Base-by-base conservation (phyloP, 106 monocot species). In the Allium sativum region DNA sequence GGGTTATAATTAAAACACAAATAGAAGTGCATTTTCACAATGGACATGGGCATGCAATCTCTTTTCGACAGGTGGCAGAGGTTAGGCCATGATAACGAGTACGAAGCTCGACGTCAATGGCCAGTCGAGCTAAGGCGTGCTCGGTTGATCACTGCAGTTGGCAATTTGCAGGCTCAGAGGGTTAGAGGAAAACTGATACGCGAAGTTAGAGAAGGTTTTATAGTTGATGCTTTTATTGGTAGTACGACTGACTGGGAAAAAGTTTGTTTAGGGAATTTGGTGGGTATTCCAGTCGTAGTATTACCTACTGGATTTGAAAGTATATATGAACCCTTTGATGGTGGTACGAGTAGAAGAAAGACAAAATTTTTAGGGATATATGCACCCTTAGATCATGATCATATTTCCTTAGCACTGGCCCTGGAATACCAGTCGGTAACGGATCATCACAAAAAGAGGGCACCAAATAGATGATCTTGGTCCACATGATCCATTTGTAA, bases 61-160 rank as follows among this genome's bases (percentile, higher is more conserved):
- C 89, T 90, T 61, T 94, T 94, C 61, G 94, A 94, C 69, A 77
- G 71, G 21, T 94, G 94, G 94, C 94, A 94, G 47, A 72, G 90
- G 0, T 65, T 20, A 42, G 69, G 81, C 9, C 59, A 72, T 20
- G 94, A 94, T 65, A 57, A 80, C 41, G 66, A 83, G 7, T 94
- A 79, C 54, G 94, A 94, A 79, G 94, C 86, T n/a, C 89, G 86
- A 76, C 86, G 90, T 65, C 90, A 89, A 58, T 94, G 94, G 94
- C 94, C 94, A 0, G 81, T 90, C 18, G 94, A 94, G 63, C 80
- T 94, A 6, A 85, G 94, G 5, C 86, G 94, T 65, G 94, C 94
- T 21, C 70, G 89, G 7, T 52, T 94, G 60, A 61, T 94, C 47
- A 83, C 94, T 11, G 94, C 94, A 58, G 94, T 94, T 9, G 94